Evolutionary conservation across 106 monocot species (phyloP).

Genomic region (Apostasia shenzhenica): DNA sequence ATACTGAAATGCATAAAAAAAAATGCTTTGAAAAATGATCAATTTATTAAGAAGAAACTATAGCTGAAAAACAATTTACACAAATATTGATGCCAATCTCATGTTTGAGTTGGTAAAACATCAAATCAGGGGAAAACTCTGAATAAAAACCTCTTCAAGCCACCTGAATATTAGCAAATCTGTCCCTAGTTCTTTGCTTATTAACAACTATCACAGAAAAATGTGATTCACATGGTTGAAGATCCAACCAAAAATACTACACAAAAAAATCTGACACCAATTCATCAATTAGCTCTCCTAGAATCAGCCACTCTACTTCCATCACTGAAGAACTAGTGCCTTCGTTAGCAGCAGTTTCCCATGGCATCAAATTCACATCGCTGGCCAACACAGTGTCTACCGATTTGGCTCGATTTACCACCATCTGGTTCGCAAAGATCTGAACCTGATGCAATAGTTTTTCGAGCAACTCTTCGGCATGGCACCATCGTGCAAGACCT

Average conservation of each 20-base stretch:
- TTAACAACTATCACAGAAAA: background rate
- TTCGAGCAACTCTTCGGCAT: constrained; percentile 32
- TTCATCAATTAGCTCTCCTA: constrained; percentile 55
- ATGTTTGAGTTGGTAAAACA: background rate
- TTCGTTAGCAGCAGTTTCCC: constrained; percentile 18
- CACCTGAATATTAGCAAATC: background rate
- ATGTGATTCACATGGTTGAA: background rate
- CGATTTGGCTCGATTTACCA: constrained; percentile 12
- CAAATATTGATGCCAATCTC: background rate
- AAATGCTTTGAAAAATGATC: no score
- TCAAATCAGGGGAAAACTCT: background rate
- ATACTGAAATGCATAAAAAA: no score
- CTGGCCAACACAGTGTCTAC: constrained; percentile 28
- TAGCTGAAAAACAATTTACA: background rate
- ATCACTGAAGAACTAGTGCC: constrained; percentile 27
- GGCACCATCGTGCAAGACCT: background rate
- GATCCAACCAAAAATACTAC: background rate
- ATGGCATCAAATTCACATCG: constrained; percentile 35
- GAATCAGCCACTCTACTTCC: constrained; percentile 40
- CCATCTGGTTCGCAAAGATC: background rate
- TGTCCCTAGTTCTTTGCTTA: background rate
- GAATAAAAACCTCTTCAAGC: background rate
- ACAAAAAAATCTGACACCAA: constrained; percentile 6
- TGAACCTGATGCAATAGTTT: constrained; percentile 34
- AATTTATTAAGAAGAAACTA: no score